Evolutionary conservation across 495 filamentous ascomycete species (phyloP).

Genomic region (Xylaria grammica): DNA sequence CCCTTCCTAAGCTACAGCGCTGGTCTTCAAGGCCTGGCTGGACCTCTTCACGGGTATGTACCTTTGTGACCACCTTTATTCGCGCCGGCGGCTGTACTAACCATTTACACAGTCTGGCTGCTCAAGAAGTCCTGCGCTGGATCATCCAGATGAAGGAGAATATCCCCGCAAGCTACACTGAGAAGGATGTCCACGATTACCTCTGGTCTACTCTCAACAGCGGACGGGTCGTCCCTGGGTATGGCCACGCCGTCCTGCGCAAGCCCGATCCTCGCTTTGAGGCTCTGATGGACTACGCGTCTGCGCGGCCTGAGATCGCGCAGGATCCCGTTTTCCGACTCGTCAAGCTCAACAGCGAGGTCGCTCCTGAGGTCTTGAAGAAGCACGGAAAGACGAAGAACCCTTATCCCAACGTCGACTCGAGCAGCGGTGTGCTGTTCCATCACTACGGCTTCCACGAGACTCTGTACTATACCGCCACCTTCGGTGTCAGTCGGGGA

Average conservation of each 20-base stretch:
- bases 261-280: conserved; percentile 97
- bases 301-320: conserved; percentile 80
- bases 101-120: conserved; percentile 67
- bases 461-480: conserved; percentile 96
- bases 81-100: conserved; percentile 11
- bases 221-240: conserved; percentile 93
- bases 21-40: conserved; percentile 92
- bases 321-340: conserved; percentile 90
- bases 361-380: conserved; percentile 83
- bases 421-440: conserved; percentile 89
- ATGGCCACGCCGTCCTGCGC: conserved; percentile 96
- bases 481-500: conserved; percentile 91
- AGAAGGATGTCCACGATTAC: conserved; percentile 80
- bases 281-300: conserved; percentile 94
- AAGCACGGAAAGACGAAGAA: conserved; percentile 99
- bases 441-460: conserved; percentile 97
- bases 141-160: conserved; percentile 90
- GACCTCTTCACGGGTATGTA: conserved; percentile 83
- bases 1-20: conserved; percentile 96
- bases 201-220: conserved; percentile 93
- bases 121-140: conserved; percentile 96
- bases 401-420: conserved; percentile 95
- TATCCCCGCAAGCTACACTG: conserved; percentile 79
- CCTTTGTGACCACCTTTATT: neutral
- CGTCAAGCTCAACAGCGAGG: conserved; percentile 79